Percentiles rank a stretch among this genome's conserved stretches.
Conservation (phyloP, 768 basidiomycete species). For the Mycena vulgaris region DNA sequence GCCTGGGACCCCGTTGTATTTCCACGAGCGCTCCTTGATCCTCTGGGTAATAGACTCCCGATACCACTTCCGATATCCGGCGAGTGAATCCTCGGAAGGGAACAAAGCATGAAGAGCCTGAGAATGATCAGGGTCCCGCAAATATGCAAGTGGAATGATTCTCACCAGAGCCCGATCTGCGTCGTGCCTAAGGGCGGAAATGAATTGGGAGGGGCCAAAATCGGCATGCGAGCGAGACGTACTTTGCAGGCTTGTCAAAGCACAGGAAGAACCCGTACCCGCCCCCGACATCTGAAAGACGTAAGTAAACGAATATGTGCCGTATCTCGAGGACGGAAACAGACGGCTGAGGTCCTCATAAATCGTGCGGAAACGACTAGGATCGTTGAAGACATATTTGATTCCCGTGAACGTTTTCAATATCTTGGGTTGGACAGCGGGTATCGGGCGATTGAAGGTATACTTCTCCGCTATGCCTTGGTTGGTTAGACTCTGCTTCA, state of each 20-base stretch:
- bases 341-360: constrained; percentile 42
- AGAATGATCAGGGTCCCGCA: no score
- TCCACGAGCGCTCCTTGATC: constrained; percentile 45
- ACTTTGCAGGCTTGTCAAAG: constrained; percentile 46
- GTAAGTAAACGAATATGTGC: background rate
- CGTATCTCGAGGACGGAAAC: background rate
- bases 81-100: constrained; percentile 39
- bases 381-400: constrained; percentile 48
- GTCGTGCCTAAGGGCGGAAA: constrained; percentile 2
- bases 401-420: constrained; percentile 50
- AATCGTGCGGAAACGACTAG: constrained; percentile 43
- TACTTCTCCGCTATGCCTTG: constrained; percentile 57
- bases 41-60: constrained; percentile 36
- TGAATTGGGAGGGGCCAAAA: background rate
- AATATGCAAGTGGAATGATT: background rate
- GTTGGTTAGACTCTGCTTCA: constrained; percentile 54
- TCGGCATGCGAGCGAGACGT: background rate
- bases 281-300: constrained; percentile 21
- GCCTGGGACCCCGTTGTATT: constrained; percentile 44
- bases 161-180: constrained; percentile 25
- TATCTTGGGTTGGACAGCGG: constrained; percentile 43
- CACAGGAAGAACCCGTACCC: constrained; percentile 50
- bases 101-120: constrained; percentile 48
- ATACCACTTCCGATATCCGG: constrained; percentile 46
- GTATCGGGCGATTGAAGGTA: constrained; percentile 54